Percentiles rank a stretch among this genome's conserved stretches.
Evolutionary conservation across 495 filamentous ascomycete genomes (phyloP).

Genomic region (Xylaria intraflava): DNA sequence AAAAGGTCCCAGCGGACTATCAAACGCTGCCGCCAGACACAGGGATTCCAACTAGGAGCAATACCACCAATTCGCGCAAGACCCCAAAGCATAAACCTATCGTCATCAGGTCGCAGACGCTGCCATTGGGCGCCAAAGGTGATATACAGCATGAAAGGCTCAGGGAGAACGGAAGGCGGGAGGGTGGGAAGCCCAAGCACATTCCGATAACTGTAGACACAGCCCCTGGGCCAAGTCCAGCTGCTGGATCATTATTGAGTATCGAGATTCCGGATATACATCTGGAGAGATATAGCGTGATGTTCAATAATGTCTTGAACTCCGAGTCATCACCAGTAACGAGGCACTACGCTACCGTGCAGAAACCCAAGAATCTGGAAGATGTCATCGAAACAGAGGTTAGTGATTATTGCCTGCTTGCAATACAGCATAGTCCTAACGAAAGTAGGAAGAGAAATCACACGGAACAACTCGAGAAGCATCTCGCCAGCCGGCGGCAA

Average conservation of each 20-base stretch:
- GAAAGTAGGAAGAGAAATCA: conserved; percentile 15
- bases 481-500: conserved; percentile 49
- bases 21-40: not conserved
- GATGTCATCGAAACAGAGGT: conserved; percentile 34
- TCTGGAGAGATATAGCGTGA: conserved; percentile 88
- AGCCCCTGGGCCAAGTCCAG: conserved; percentile 6
- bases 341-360: conserved; percentile 62
- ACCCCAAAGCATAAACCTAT: conserved; percentile 33
- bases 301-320: conserved; percentile 76
- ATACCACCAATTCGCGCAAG: conserved; percentile 27
- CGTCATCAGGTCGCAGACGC: conserved; percentile 32
- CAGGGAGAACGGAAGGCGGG: conserved; percentile 2
- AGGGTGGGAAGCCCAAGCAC: conserved; percentile 11
- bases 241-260: conserved; percentile 42
- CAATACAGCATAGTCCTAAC: not conserved
- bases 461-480: conserved; percentile 39
- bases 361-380: conserved; percentile 52
- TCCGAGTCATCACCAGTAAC: conserved; percentile 49
- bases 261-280: conserved; percentile 75
- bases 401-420: conserved; percentile 4
- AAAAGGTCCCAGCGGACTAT: not conserved
- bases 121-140: conserved; percentile 13
- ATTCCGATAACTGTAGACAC: conserved; percentile 9
- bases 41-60: conserved; percentile 26
- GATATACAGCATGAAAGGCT: conserved; percentile 7